Base-by-base conservation (phyloP, 805 yeast genomes). In the Kurtzmaniella fragi region DNA sequence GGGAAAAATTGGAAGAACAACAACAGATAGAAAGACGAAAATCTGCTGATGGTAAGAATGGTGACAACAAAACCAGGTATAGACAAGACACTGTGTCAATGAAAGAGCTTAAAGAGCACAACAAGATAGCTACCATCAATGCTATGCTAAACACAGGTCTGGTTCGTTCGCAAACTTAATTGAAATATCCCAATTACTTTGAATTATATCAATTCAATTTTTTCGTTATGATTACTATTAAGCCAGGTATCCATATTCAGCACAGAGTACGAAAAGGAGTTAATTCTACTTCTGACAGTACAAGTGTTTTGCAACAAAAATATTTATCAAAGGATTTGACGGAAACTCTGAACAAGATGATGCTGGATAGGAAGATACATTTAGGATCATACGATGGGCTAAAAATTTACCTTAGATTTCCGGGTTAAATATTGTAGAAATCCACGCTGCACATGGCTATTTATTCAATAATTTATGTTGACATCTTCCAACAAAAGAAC, bases 401-500 rank as follows among this genome's bases (percentile, higher is more conserved):
- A 59, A 64, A 41, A 66, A 64, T 43, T 75, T 84, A 1, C 59
- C 70, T 27, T 67, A 63, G 11, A 56, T 61, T 28, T 70, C 78
- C 8, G 78, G 80, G 1, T 69, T 75, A 36, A 86, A 83, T 55
- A 80, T 80, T 46, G 74, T 83, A 34, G 85, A 80, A 50, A 62
- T 82, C 36, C 86, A 82, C 54, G 66, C 66, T 31, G 88, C 88
- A 16, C 79, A 80, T 53, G 86, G 86, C 2, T 78, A 75, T 48
- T 55, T 80, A 34, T 42, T 73, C 28, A 62, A 67, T 49, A 66
- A 47, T 79, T 82, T 47, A 47, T 75, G 38, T 67, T 75, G 28
- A 57, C 61, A 1, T 46, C 52, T 32, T 57, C 73, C 25, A 80
- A 82, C 56, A 54, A 62, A 41, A 69, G 88, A 52, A 72, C 73